A percentile compares a stretch with the other conserved stretches of the same genome.
These are phyloP conservation scores for Mycosphaerelloides madeirae DNA, from an alignment of 2,329 filamentous ascomycete genomes.

Conservation along the genomic window DNA sequence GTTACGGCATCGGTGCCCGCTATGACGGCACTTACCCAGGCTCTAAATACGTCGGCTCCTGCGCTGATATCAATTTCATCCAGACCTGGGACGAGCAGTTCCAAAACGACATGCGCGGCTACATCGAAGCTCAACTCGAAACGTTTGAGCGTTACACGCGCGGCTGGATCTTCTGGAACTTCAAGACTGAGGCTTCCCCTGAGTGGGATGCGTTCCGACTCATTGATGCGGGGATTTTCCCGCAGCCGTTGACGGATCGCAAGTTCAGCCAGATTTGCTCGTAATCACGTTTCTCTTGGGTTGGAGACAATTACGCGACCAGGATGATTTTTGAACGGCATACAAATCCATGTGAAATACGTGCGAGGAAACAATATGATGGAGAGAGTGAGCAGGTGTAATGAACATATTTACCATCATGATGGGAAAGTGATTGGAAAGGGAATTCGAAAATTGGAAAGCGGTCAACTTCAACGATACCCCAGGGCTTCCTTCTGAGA, in stretches of 20 bases:
- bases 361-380: too few relatives aligned
- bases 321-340: too few relatives aligned
- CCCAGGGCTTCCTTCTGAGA: too few relatives aligned
- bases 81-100: conserved; percentile 44
- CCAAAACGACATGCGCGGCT: conserved; percentile 45
- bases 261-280: conserved; percentile 28
- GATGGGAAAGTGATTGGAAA: too few relatives aligned
- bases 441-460: too few relatives aligned
- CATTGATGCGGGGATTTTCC: conserved; percentile 50
- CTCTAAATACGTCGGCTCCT: conserved; percentile 50
- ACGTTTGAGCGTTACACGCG: conserved; percentile 48
- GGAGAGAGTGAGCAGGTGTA: too few relatives aligned
- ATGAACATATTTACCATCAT: too few relatives aligned
- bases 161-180: conserved; percentile 57
- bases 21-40: conserved; percentile 54
- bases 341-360: too few relatives aligned
- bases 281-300: too few relatives aligned
- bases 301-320: too few relatives aligned
- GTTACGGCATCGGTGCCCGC: conserved; percentile 55
- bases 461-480: too few relatives aligned
- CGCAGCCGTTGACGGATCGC: conserved; percentile 36
- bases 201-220: conserved; percentile 53
- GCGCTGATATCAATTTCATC: conserved; percentile 47
- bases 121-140: conserved; percentile 53
- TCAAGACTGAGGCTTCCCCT: conserved; percentile 49